These are phyloP conservation scores for Ceratocystis cubensis DNA, from an alignment of 2,329 filamentous ascomycete species.

Conservation along the genomic window DNA sequence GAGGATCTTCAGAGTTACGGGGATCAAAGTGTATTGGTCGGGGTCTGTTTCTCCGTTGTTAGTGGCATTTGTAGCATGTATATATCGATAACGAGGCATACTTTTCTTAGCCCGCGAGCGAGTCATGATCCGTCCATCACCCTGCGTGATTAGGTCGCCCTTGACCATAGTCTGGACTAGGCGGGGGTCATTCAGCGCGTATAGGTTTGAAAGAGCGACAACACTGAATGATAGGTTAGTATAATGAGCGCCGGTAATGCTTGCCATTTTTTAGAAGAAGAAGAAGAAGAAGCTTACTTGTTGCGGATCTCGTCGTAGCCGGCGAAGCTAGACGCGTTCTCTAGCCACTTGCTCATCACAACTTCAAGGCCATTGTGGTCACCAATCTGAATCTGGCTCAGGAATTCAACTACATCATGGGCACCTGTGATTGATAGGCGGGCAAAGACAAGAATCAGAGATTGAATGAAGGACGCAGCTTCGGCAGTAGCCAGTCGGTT, in stretches of 20 bases:
- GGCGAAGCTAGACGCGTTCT: slow-evolving; percentile 94
- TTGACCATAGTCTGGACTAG: slow-evolving; percentile 71
- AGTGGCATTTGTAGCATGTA: slow-evolving; percentile 18
- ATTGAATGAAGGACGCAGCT: slow-evolving; percentile 85
- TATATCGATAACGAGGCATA: slow-evolving; percentile 31
- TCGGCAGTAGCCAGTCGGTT: slow-evolving; percentile 69
- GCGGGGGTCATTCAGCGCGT: slow-evolving; percentile 71
- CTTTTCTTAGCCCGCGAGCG: slow-evolving; percentile 77
- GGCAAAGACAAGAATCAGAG: slow-evolving; percentile 87
- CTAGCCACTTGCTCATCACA: slow-evolving; percentile 88
- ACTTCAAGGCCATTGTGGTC: slow-evolving; percentile 74
- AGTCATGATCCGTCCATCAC: slow-evolving; percentile 79
- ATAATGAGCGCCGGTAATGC: slow-evolving; percentile 27
- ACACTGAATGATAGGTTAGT: slow-evolving; percentile 42
- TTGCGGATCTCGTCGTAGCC: slow-evolving; percentile 95
- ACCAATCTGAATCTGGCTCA: slow-evolving; percentile 70
- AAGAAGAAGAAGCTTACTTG: slow-evolving; percentile 50
- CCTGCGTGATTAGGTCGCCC: slow-evolving; percentile 74
- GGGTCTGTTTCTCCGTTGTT: slow-evolving; percentile 45
- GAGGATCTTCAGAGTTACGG: slow-evolving; percentile 84
- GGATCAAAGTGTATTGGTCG: slow-evolving; percentile 76
- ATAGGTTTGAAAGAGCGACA: slow-evolving; percentile 84
- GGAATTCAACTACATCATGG: slow-evolving; percentile 81
- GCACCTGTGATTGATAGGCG: slow-evolving; percentile 75
- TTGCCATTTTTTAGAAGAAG: not conserved